These are phyloP conservation scores for Austroboletus eburneus DNA, from an alignment of 768 basidiomycete genomes.

Conservation along the genomic window DNA sequence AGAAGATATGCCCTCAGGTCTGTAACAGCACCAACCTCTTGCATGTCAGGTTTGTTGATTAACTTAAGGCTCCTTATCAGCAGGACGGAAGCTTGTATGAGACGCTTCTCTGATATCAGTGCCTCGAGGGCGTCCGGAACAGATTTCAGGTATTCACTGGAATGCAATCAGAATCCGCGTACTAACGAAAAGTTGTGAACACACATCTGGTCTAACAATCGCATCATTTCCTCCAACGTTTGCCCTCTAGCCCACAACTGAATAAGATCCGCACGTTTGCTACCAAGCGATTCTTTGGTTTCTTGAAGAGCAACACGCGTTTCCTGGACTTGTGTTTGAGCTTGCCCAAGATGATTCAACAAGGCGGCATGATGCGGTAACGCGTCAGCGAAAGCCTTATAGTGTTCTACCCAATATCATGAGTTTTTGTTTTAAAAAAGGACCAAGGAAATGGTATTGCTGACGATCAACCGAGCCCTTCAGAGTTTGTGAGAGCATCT, in stretches of 20 bases:
- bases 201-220: constrained; percentile 91
- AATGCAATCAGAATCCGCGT: constrained; percentile 14
- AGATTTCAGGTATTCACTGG: constrained; percentile 82
- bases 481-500: constrained; percentile 71
- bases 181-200: constrained; percentile 24
- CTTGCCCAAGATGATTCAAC: constrained; percentile 61
- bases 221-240: constrained; percentile 93
- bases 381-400: constrained; percentile 92
- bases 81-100: constrained; percentile 83
- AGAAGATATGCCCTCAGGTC: constrained; percentile 83
- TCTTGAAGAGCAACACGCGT: constrained; percentile 71
- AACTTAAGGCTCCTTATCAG: constrained; percentile 85
- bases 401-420: constrained; percentile 58
- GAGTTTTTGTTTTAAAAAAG: neutral
- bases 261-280: constrained; percentile 82
- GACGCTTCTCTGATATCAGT: constrained; percentile 92
- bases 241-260: constrained; percentile 88
- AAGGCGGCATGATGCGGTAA: constrained; percentile 86
- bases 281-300: constrained; percentile 73
- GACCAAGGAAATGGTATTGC: constrained; percentile 26
- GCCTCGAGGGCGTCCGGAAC: constrained; percentile 91
- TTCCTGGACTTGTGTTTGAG: constrained; percentile 70
- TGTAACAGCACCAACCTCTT: constrained; percentile 90
- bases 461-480: constrained; percentile 86
- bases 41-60: constrained; percentile 88